phyloP scores from a whole-genome alignment of 805 yeast species.

The Yarrowia osloensis region DNA sequence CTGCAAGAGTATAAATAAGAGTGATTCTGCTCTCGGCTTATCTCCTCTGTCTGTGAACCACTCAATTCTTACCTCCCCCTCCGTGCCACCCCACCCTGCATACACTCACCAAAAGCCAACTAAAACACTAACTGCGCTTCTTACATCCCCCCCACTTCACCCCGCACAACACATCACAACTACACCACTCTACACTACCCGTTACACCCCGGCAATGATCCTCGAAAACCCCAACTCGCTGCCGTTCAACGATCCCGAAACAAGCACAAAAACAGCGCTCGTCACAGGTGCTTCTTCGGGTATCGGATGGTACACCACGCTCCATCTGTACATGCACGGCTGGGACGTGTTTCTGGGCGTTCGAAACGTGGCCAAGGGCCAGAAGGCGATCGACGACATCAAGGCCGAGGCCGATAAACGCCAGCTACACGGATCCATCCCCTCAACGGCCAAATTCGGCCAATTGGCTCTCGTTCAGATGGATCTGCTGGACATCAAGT shows the following conservation, averaged over 20 bases:
- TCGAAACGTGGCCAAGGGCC: constrained; percentile 57
- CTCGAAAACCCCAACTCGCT: constrained; percentile 49
- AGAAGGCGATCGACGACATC: constrained; percentile 58
- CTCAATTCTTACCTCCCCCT: no score
- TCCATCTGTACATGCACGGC: constrained; percentile 79
- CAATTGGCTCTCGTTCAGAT: constrained; percentile 29
- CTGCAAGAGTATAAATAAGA: no score
- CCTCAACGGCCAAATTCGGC: constrained; percentile 31
- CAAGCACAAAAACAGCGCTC: constrained; percentile 62
- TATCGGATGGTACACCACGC: constrained; percentile 72
- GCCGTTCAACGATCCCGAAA: constrained; percentile 62
- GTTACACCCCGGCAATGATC: neutral
- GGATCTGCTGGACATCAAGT: constrained; percentile 31
- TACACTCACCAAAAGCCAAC: no score
- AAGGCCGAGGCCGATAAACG: constrained; percentile 53
- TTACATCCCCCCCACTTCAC: no score
- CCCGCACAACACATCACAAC: no score
- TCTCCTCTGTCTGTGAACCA: no score
- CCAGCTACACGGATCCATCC: neutral
- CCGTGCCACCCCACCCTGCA: no score
- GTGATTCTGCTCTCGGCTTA: no score
- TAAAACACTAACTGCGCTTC: no score
- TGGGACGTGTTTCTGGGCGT: constrained; percentile 75
- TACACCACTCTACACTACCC: neutral
- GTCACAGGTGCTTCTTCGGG: constrained; percentile 85